Evolutionary conservation across 148 eudicot species (phyloP), one percentile per base, ranked within the genome.

Genomic region (Chenopodium berlandieri): DNA sequence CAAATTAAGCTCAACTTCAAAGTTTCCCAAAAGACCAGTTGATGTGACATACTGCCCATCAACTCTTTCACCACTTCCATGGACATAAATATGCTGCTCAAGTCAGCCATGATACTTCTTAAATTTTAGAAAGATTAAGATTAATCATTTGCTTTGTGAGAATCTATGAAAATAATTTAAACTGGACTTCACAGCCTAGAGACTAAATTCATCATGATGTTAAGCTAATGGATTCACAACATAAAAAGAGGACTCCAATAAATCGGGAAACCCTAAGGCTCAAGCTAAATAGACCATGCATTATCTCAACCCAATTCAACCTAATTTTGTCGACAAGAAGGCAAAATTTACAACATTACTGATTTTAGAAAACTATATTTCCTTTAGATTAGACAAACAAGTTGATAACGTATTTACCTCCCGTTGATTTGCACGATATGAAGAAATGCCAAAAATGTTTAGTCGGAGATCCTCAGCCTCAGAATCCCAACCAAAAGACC

Each of bases 381-480:
- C 20, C 32, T 62, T 13, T 54, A 72, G 11, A 78, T 50, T 37
- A 73, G 73, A 46, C 56, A 79, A 71, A 40, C 52, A 75, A 47
- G 54, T 37, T 65, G 58, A 88, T 72, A 60, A 48, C 50, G 54
- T 27, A 79, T 85, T 84, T 65, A 96, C 99, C 97, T 97, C 99
- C n/a, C 91, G 90, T 84, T 97, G 99, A 86, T 97, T 94, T 68
- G 95, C 95, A 56, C 98, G 99, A 78, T 92, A 97, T 8, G 88
- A 80, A 70, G 98, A 84, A 81, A 97, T 91, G 82, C 99, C 97
- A 83, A 92, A 97, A 48, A 94, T 85, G 80, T 97, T 97, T 77
- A 97, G 89, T 73, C 92, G 88, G 60, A 90, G 65, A 87, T 97
- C 97, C 77, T 89, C 92, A 80, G 94, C 99, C 82, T 80, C 86